phyloP scores from a whole-genome alignment of 768 basidiomycete genomes.

The Suillus americanus region DNA sequence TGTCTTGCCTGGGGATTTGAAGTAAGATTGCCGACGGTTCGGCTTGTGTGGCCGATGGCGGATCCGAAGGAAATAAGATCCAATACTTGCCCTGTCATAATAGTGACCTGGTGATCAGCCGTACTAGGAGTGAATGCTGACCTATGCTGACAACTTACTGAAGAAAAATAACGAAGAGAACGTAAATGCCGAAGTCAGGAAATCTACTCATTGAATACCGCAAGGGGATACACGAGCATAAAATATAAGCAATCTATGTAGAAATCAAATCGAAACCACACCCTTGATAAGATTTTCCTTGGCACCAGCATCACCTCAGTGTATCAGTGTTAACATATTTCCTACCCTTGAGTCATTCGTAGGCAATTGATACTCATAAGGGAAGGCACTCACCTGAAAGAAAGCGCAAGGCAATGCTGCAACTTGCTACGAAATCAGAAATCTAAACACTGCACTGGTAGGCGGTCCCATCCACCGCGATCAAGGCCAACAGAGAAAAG shows the following conservation, averaged over 20 bases:
- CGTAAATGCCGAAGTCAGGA: neutral
- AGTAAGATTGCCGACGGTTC: neutral
- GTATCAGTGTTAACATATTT: neutral
- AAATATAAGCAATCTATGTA: neutral
- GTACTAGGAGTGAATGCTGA: neutral
- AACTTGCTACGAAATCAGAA: neutral
- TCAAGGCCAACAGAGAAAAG: too few relatives aligned
- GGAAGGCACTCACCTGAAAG: neutral
- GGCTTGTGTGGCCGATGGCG: neutral
- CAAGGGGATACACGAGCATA: neutral
- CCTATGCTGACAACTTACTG: neutral
- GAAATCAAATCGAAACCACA: neutral
- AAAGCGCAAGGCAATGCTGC: neutral
- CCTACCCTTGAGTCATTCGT: neutral
- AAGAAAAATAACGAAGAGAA: neutral
- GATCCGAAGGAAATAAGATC: neutral
- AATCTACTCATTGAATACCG: neutral
- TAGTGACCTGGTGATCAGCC: neutral
- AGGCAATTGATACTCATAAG: neutral
- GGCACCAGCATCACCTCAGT: neutral
- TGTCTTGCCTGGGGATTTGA: too few relatives aligned
- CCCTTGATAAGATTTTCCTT: neutral
- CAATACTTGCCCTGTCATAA: neutral
- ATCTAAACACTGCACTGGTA: neutral
- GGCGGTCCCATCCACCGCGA: neutral